A percentile compares a stretch with the other conserved stretches of the same genome.
phyloP scores from a whole-genome alignment of 495 filamentous ascomycete genomes.

The Aeminium ludgeri region DNA sequence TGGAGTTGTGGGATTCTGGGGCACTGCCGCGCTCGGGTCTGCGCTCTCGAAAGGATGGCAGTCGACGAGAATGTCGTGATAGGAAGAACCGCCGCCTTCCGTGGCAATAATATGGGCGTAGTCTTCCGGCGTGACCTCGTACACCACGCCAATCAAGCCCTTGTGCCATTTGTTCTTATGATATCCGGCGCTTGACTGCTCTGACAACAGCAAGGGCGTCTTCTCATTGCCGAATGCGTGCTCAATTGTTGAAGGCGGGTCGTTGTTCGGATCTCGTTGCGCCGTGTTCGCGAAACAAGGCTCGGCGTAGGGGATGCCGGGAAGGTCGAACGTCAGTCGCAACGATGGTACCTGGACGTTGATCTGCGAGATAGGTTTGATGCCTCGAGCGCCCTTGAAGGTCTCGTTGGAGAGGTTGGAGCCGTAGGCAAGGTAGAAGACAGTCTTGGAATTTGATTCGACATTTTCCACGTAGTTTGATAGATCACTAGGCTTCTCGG shows the following conservation, averaged over 20 bases:
- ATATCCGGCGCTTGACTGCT: conserved; percentile 21
- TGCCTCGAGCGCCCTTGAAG: conserved; percentile 57
- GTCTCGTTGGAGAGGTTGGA: conserved; percentile 67
- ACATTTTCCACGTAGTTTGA: conserved; percentile 1
- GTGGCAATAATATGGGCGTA: conserved; percentile 76
- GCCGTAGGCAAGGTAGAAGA: conserved; percentile 90
- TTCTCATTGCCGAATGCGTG: conserved; percentile 4
- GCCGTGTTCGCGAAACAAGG: conserved; percentile 81
- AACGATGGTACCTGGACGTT: conserved; percentile 68
- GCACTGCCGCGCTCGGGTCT: conserved; percentile 14
- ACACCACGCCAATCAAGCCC: conserved; percentile 80
- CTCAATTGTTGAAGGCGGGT: neutral
- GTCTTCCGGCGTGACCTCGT: conserved; percentile 71
- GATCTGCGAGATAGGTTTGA: conserved; percentile 59
- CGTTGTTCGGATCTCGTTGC: conserved; percentile 30
- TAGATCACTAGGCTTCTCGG: conserved; percentile 8
- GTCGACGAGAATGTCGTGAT: conserved; percentile 64
- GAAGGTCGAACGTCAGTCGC: conserved; percentile 64
- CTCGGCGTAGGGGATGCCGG: conserved; percentile 72
- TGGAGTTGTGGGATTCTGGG: conserved; percentile 25
- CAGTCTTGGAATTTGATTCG: conserved; percentile 28
- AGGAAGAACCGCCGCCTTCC: conserved; percentile 69
- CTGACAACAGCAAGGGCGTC: conserved; percentile 15
- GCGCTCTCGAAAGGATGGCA: conserved; percentile 42
- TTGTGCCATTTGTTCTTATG: conserved; percentile 47